These are phyloP conservation scores for Debaryomyces castellii DNA, from an alignment of 805 yeast genomes.

Conservation along the genomic window DNA sequence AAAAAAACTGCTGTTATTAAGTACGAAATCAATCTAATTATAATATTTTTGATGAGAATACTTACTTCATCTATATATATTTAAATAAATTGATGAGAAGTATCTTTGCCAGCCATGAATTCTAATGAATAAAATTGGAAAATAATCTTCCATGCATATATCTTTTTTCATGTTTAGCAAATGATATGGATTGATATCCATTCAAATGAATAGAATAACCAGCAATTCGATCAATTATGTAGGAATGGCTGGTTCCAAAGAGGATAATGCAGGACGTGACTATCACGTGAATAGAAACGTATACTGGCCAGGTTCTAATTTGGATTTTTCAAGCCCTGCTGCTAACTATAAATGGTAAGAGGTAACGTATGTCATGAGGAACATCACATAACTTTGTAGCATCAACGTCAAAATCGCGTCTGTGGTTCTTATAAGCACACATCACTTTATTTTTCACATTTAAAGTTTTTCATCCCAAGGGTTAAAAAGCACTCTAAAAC, in stretches of 20 bases:
- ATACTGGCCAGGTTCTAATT: neutral
- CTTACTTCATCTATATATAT: neutral
- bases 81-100: too few relatives aligned
- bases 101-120: neutral
- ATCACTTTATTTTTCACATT: too few relatives aligned
- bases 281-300: neutral
- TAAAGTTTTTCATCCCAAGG: neutral
- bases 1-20: neutral
- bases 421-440: too few relatives aligned
- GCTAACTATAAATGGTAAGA: neutral
- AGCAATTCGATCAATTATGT: neutral
- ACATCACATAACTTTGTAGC: neutral
- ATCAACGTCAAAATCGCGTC: neutral
- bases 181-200: neutral
- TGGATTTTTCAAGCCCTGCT: neutral
- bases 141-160: neutral
- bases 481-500: too few relatives aligned
- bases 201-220: neutral
- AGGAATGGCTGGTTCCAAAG: neutral
- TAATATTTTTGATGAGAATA: neutral
- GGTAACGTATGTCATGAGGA: neutral
- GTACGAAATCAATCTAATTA: neutral
- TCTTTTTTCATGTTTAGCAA: neutral
- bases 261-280: neutral
- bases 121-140: neutral